Evolutionary conservation across 352 stramenopile species (phyloP).

Genomic region (Globisporangium paddicum): DNA sequence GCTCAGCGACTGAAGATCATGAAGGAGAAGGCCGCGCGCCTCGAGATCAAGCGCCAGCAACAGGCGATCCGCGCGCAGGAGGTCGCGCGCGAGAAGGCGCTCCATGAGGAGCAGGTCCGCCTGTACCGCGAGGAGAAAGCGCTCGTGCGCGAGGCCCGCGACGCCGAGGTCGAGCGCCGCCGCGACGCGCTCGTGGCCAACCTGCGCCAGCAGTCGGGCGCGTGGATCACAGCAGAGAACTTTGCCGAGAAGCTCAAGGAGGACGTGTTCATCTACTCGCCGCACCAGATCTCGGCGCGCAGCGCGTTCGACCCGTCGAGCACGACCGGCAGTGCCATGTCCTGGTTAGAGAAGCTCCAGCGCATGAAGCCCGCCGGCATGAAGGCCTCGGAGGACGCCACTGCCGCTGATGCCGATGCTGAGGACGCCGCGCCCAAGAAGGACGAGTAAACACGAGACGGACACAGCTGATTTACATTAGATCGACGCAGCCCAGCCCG

Average conservation of each 20-base stretch:
- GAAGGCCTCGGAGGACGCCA: slow-evolving; percentile 25
- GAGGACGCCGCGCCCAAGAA: slow-evolving; percentile 15
- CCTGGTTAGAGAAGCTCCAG: slow-evolving; percentile 86
- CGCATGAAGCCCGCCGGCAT: slow-evolving; percentile 77
- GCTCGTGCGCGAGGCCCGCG: slow-evolving; percentile 56
- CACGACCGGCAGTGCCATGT: slow-evolving; percentile 66
- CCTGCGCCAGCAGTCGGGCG: slow-evolving; percentile 53
- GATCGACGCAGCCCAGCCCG: not conserved
- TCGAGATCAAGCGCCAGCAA: slow-evolving; percentile 86
- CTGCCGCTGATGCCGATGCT: slow-evolving; percentile 18
- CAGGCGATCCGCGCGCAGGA: slow-evolving; percentile 79
- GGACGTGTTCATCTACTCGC: slow-evolving; percentile 83
- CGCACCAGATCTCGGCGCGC: slow-evolving; percentile 59
- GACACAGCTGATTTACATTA: slow-evolving; percentile 10
- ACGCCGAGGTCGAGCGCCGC: slow-evolving; percentile 58
- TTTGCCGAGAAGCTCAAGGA: slow-evolving; percentile 77
- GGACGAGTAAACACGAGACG: slow-evolving; percentile 9
- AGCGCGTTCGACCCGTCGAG: slow-evolving; percentile 65
- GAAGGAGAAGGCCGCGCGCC: slow-evolving; percentile 82
- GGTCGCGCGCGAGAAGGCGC: slow-evolving; percentile 71
- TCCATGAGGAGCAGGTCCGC: slow-evolving; percentile 75
- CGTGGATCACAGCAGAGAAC: slow-evolving; percentile 75
- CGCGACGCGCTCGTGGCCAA: slow-evolving; percentile 57
- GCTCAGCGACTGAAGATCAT: slow-evolving; percentile 78
- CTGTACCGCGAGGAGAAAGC: slow-evolving; percentile 81